Conservation (phyloP, 73 alveolate species). For the Effrenium voratum region DNA sequence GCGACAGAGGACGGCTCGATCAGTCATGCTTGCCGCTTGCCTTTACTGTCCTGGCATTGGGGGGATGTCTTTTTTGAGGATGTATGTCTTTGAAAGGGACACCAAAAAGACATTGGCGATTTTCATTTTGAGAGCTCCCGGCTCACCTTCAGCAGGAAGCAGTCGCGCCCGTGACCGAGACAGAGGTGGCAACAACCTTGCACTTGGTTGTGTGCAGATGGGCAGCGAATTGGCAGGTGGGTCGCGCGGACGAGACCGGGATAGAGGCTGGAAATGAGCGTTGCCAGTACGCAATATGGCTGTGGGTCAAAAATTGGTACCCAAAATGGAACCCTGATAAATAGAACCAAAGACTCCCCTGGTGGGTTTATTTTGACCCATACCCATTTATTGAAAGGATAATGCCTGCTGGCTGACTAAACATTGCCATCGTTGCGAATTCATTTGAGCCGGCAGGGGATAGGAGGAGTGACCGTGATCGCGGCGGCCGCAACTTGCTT, state of each 20-base stretch:
- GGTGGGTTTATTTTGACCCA: too few species aligned
- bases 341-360: too few species aligned
- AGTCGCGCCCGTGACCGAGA: constrained; percentile 37
- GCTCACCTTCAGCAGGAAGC: neutral
- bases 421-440: neutral
- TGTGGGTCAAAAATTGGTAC: too few species aligned
- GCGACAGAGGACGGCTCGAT: constrained; percentile 27
- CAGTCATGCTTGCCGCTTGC: neutral
- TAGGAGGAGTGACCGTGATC: constrained; percentile 18
- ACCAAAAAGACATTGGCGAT: neutral
- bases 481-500: too few species aligned
- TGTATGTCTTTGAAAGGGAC: too few species aligned
- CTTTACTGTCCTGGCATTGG: neutral
- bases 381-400: too few species aligned
- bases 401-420: too few species aligned
- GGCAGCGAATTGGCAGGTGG: neutral
- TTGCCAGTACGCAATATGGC: too few species aligned
- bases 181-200: neutral
- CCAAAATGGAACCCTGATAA: too few species aligned
- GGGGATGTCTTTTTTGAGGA: neutral
- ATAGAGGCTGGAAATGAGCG: neutral
- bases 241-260: constrained; percentile 7
- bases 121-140: neutral
- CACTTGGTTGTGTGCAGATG: too few species aligned
- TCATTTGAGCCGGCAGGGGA: neutral